Evolutionary conservation across 345 rosid species (phyloP), one percentile per base, ranked within the genome.

Genomic region (Aquilaria yunnanensis): DNA sequence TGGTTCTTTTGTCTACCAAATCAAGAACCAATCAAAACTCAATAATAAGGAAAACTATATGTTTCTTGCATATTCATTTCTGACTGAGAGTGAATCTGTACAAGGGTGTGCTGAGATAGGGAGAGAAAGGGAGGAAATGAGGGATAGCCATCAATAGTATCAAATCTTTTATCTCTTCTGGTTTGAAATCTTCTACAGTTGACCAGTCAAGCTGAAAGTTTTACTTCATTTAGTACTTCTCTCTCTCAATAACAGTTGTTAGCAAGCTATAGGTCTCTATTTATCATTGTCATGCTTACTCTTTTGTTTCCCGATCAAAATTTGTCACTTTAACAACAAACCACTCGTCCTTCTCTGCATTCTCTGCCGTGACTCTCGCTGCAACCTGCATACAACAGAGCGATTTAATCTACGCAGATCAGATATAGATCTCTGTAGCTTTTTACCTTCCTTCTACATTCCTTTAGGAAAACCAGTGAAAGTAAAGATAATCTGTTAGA

Each of bases 341-440:
- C 98, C 98, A 93, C 71, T 93, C 96, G 45, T 90, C 96, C 70
- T 86, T 88, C 49, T 93, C 97, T 47, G 86, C 94, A 70, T 84
- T 80, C 62, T 84, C 96, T 10, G 77, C 74, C 3, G 85, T 82
- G 70, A 93, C 90, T 81, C 87, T 83, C 48, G 98, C 98, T 16
- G 98, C 98, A 45, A 93, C 98, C 98, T 93, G 75, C 54, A 66
- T 16, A 48, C 9, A 66, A 57, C 33, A 57, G 58, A 66, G 67
- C 46, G 72, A 31, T 14, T 65, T 65, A 49, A 32, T 59, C 32
- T 43, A 60, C 2, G 68, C 60, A 52, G 59, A 14, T 46, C 9
- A 6, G 2, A 37, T 8, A 37, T 37, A 37, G 43, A 37, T 37
- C 5, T 5, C 43, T 4, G 8, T 37, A 37, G 5, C 43, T 37